These are phyloP conservation scores for Galerina sulciceps DNA, from an alignment of 768 basidiomycete species.

Conservation along the genomic window DNA sequence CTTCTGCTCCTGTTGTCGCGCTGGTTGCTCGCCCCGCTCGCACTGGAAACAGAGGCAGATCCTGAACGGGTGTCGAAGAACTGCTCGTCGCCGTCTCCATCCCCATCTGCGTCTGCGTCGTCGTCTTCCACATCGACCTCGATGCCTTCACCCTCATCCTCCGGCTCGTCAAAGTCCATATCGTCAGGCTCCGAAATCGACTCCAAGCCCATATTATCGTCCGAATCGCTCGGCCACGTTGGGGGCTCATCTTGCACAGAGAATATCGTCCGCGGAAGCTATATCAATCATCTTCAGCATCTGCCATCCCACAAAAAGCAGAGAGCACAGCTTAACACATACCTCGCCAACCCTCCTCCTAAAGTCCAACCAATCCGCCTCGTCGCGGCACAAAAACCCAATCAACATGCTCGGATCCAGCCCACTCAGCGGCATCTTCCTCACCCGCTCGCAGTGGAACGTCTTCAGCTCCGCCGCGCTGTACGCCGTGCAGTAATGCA, in stretches of 20 bases:
- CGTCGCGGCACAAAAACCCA: constrained; percentile 86
- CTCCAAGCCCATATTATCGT: constrained; percentile 78
- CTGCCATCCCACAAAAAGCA: neutral
- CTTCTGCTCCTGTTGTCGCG: constrained; percentile 42
- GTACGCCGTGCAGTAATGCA: constrained; percentile 79
- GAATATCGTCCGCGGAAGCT: constrained; percentile 76
- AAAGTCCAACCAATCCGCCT: constrained; percentile 87
- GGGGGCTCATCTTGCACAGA: constrained; percentile 89
- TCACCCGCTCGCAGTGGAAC: constrained; percentile 95
- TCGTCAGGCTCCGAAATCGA: constrained; percentile 84
- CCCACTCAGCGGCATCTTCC: constrained; percentile 91
- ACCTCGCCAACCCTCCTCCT: constrained; percentile 75
- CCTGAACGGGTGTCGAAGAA: constrained; percentile 57
- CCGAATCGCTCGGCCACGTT: constrained; percentile 76
- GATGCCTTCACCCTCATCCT: constrained; percentile 20
- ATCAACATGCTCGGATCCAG: constrained; percentile 98
- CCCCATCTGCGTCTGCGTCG: constrained; percentile 24
- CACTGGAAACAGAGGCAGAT: constrained; percentile 44
- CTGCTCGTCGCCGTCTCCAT: constrained; percentile 49
- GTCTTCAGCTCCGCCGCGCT: constrained; percentile 73
- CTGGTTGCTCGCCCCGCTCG: constrained; percentile 25
- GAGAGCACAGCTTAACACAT: constrained; percentile 37
- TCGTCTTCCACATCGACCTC: constrained; percentile 26
- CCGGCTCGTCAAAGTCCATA: constrained; percentile 51
- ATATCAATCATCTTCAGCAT: constrained; percentile 15